Evolutionary conservation across 106 monocot species (phyloP).

Genomic region (Ottelia alismoides): DNA sequence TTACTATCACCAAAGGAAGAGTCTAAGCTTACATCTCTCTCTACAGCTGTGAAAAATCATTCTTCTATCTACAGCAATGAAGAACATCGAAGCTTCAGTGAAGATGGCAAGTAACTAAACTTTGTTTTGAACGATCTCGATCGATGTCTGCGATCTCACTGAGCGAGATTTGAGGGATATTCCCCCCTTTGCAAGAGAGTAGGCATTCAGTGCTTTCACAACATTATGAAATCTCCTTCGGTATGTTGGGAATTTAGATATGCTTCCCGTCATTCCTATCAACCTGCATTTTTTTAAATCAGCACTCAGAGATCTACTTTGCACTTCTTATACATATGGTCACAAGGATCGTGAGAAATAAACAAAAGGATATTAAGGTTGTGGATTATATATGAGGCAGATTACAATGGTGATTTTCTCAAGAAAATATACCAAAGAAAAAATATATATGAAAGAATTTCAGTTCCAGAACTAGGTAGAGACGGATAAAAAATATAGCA

Average conservation of each 20-base stretch:
- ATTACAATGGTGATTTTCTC: background rate
- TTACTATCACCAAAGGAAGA: too few species aligned
- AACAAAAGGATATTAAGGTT: background rate
- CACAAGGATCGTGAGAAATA: background rate
- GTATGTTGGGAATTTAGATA: slow-evolving; percentile 85
- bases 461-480: too few species aligned
- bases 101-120: too few species aligned
- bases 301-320: background rate
- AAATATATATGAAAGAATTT: background rate
- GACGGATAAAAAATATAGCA: too few species aligned
- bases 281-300: slow-evolving; percentile 29
- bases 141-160: too few species aligned
- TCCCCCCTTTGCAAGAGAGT: slow-evolving; percentile 32
- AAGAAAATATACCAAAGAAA: background rate
- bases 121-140: too few species aligned
- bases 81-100: too few species aligned
- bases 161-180: too few species aligned
- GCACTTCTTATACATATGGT: background rate
- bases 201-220: slow-evolving; percentile 37
- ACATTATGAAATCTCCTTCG: slow-evolving; percentile 67
- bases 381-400: background rate
- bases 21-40: too few species aligned
- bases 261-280: slow-evolving; percentile 67
- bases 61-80: too few species aligned
- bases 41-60: too few species aligned